Conservation (phyloP, 2,329 filamentous ascomycete genomes). For the Neonectria coccinea region DNA sequence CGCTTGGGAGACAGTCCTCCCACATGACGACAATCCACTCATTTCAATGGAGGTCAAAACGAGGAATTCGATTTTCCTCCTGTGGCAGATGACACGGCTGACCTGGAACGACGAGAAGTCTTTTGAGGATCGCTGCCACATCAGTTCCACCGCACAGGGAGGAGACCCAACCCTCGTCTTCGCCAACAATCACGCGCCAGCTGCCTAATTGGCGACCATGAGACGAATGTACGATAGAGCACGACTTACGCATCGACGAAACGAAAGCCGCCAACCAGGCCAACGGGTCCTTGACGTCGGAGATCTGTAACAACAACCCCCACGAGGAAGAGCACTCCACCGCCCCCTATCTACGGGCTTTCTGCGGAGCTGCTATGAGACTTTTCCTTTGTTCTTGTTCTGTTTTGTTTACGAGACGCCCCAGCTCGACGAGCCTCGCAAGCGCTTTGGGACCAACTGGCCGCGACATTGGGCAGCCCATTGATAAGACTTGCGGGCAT, state of each 20-base stretch:
- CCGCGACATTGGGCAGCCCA: background rate
- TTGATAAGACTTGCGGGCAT: background rate
- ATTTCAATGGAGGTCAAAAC: too few relatives aligned
- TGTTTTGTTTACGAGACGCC: background rate
- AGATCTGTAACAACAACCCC: too few relatives aligned
- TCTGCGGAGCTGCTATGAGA: too few relatives aligned
- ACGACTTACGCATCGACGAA: too few relatives aligned
- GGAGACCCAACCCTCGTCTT: background rate
- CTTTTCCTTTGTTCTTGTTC: background rate
- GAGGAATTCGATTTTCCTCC: slow-evolving; percentile 7
- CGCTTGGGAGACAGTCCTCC: slow-evolving; percentile 25
- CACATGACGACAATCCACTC: background rate
- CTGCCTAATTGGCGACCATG: background rate
- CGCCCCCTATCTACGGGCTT: too few relatives aligned
- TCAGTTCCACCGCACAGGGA: background rate
- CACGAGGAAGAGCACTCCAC: too few relatives aligned
- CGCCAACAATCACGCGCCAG: background rate
- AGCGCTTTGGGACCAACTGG: background rate
- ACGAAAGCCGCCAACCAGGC: too few relatives aligned
- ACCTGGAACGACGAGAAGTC: background rate
- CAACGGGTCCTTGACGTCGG: too few relatives aligned
- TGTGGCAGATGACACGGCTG: slow-evolving; percentile 23
- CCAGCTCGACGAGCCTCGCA: background rate
- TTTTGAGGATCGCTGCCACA: background rate
- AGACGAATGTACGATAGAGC: too few relatives aligned